These are phyloP conservation scores for Chloris gayana DNA, from an alignment of 176 grass and related monocot species.

Conservation along the genomic window DNA sequence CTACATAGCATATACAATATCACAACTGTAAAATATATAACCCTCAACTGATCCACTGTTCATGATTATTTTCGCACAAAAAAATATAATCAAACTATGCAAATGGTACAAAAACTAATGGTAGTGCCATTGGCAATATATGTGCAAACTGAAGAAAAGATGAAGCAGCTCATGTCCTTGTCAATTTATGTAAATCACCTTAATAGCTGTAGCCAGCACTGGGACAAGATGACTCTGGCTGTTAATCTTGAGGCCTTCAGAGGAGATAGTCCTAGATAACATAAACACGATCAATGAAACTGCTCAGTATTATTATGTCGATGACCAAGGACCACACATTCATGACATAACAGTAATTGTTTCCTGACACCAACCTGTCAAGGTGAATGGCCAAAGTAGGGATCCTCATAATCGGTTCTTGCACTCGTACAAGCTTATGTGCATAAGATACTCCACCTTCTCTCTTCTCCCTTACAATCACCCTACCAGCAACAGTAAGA, in stretches of 20 bases:
- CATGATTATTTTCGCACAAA: not conserved
- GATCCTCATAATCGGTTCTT: slow-evolving; percentile 84
- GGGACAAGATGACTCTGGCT: slow-evolving; percentile 87
- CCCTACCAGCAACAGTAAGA: slow-evolving; percentile 84
- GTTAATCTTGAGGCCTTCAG: slow-evolving; percentile 90
- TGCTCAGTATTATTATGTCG: not conserved
- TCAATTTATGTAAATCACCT: slow-evolving; percentile 62
- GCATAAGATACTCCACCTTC: slow-evolving; percentile 54
- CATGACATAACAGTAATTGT: not conserved
- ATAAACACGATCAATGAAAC: slow-evolving; percentile 22
- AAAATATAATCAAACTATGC: not conserved
- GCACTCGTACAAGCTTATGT: slow-evolving; percentile 77
- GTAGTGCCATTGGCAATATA: not conserved
- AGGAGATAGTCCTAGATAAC: slow-evolving; percentile 52
- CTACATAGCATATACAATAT: slow-evolving; percentile 22
- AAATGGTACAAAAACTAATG: not conserved
- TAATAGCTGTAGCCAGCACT: slow-evolving; percentile 86
- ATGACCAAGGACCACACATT: not conserved
- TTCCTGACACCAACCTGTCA: slow-evolving; percentile 58
- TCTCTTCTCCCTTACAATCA: slow-evolving; percentile 67
- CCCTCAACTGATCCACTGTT: not conserved
- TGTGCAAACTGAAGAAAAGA: not conserved
- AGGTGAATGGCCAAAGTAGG: slow-evolving; percentile 93
- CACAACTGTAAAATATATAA: not conserved
- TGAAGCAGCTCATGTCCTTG: not conserved